Evolutionary conservation across 2,329 filamentous ascomycete genomes (phyloP).

Genomic region (Apiospora aurea): DNA sequence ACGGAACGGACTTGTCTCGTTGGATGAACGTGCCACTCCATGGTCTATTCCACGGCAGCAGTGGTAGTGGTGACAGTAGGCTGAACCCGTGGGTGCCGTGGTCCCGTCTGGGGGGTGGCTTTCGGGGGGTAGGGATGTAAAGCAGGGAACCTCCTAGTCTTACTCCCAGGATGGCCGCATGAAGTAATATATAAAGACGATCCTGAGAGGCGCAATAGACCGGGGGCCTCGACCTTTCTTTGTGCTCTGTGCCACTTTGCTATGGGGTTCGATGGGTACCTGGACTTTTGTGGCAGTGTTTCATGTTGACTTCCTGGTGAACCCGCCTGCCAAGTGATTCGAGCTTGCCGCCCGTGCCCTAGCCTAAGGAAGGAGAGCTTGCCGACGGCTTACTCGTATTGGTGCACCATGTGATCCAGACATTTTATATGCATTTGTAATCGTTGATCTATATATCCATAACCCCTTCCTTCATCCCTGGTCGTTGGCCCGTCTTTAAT

Average conservation of each 20-base stretch:
- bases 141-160: neutral
- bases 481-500: neutral
- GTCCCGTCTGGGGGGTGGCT: neutral
- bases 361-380: too few relatives aligned
- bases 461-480: neutral
- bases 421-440: neutral
- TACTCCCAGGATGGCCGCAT: neutral
- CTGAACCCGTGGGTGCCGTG: neutral
- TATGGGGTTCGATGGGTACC: neutral
- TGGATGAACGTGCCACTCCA: neutral
- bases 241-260: neutral
- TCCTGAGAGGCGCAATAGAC: neutral
- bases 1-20: neutral
- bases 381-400: too few relatives aligned
- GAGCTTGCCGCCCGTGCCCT: neutral
- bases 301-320: neutral
- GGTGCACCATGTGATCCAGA: too few relatives aligned
- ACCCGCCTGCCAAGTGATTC: neutral
- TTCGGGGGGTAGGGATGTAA: neutral
- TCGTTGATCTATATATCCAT: neutral
- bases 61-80: neutral
- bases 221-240: neutral
- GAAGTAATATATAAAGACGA: constrained; percentile 5
- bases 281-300: neutral
- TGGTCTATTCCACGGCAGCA: neutral